phyloP scores from a whole-genome alignment of 257 asterid genomes.

The Gentiana straminea region DNA sequence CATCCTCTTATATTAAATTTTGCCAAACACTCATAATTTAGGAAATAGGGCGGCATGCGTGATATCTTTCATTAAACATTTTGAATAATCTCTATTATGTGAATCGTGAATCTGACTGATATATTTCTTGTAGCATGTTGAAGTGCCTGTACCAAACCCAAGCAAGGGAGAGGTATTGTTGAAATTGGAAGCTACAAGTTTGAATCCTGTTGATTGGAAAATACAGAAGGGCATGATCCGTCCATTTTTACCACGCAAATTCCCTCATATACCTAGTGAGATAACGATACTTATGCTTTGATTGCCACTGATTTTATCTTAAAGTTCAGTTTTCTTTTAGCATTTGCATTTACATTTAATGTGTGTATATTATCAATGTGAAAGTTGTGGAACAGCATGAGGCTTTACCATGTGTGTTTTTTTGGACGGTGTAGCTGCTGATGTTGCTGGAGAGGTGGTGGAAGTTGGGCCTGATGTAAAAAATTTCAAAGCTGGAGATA shows the following conservation, averaged over 20 bases:
- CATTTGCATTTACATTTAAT: no score
- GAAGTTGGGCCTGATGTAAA: slow-evolving; percentile 15
- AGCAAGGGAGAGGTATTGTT: slow-evolving; percentile 51
- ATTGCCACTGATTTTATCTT: no score
- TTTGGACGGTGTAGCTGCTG: slow-evolving; percentile 11
- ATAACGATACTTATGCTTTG: not conserved
- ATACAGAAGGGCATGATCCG: slow-evolving; percentile 51
- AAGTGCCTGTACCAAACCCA: slow-evolving; percentile 50
- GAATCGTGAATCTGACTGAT: no score
- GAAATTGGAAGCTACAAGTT: slow-evolving; percentile 57
- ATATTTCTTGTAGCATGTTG: slow-evolving; percentile 42
- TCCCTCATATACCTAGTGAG: slow-evolving; percentile 54
- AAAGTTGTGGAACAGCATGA: no score
- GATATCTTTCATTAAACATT: no score
- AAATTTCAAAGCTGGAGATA: slow-evolving; percentile 20
- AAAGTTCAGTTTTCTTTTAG: no score
- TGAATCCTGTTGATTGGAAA: slow-evolving; percentile 65
- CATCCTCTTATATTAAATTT: no score
- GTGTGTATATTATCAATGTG: no score
- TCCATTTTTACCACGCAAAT: slow-evolving; percentile 37
- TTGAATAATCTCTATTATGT: no score
- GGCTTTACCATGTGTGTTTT: no score
- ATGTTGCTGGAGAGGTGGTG: slow-evolving; percentile 24
- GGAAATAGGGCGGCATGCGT: no score
- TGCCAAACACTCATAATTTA: no score